Evolutionary conservation across 306 rosid genomes (phyloP).

Genomic region (Senna siamea): DNA sequence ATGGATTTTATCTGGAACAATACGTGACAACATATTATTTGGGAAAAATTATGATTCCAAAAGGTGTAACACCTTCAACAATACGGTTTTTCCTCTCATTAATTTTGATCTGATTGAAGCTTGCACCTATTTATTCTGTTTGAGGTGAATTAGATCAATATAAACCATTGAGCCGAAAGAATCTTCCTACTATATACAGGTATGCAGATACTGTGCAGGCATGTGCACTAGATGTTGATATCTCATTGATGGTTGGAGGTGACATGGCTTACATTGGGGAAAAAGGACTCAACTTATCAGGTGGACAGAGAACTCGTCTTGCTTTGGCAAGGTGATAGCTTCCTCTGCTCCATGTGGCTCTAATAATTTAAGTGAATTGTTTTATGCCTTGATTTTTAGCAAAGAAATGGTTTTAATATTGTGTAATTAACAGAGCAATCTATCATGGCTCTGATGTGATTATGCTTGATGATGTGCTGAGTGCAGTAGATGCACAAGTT

Average conservation of each 20-base stretch:
- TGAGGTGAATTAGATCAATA: conserved; percentile 9
- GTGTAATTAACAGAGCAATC: conserved; percentile 68
- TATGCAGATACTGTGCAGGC: conserved; percentile 73
- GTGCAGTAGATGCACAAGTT: conserved; percentile 93
- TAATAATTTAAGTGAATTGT: neutral
- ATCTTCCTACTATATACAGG: conserved; percentile 55
- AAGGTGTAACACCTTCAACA: conserved; percentile 56
- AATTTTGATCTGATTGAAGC: conserved; percentile 26
- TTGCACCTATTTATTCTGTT: conserved; percentile 22
- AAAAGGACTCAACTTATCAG: conserved; percentile 87
- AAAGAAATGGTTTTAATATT: conserved; percentile 26
- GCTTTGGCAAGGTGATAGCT: conserved; percentile 85
- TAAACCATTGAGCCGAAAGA: conserved; percentile 25
- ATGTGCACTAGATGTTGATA: conserved; percentile 83
- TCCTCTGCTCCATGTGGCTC: conserved; percentile 20
- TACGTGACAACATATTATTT: conserved; percentile 87
- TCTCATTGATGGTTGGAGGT: conserved; percentile 86
- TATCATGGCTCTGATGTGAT: conserved; percentile 80
- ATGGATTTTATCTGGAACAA: conserved; percentile 93
- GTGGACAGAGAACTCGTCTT: conserved; percentile 97
- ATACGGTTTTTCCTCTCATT: neutral
- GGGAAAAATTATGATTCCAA: conserved; percentile 70
- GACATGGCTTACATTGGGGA: conserved; percentile 95
- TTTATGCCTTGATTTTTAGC: conserved; percentile 30
- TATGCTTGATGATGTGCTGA: conserved; percentile 91